Base-by-base conservation (phyloP, 768 basidiomycete genomes). In the Melanogaster broomeanus region DNA sequence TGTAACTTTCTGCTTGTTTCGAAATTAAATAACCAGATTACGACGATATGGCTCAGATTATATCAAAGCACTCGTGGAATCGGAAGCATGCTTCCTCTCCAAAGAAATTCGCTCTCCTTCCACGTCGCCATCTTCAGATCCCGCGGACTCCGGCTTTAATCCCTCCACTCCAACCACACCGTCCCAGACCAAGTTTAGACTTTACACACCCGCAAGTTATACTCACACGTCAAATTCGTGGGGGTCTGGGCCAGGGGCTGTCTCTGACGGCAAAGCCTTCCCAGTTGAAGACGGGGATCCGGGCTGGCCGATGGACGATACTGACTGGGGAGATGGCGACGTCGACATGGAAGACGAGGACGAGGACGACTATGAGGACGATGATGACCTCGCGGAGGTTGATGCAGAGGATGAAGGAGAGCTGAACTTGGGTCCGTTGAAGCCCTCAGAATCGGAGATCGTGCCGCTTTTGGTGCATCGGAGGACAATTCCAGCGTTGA, bases 131-230 rank as follows among this genome's bases (percentile, higher is more conserved):
- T 28, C 35, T 39, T 28, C 24, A 11, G 34, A 35, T 42, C 25
- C 25, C 24, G 35, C 33, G 18, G 34, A 15, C 15, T 35, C 37
- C 18, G 45, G 28, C 1, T 47, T 47, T 25, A 39, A 38, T 28
- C n/a, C 45, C 8, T 10, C 18, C 37, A 11, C 45, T 31, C 10
- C 38, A 8, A 42, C 45, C 34, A 22, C 46, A 18, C 42, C 47
- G 3, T 52, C 62, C 3, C 60, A 51, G 35, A 68, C 68, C 6
- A 62, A 58, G 19, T 69, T 69, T 22, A 55, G 66, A n/a, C 55
- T 68, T 6, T 68, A 68, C 34, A 69, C 67, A 30, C 67, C 67
- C 0, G 67, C 66, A 8, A 68, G 68, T n/a, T 68, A 68, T 37
- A 69, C 65, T 1, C 69, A 67, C 18, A 65, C 58, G 0, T 53